Evolutionary conservation across 164 flowering plant genomes (phyloP).

Genomic region (Akebia trifoliata): DNA sequence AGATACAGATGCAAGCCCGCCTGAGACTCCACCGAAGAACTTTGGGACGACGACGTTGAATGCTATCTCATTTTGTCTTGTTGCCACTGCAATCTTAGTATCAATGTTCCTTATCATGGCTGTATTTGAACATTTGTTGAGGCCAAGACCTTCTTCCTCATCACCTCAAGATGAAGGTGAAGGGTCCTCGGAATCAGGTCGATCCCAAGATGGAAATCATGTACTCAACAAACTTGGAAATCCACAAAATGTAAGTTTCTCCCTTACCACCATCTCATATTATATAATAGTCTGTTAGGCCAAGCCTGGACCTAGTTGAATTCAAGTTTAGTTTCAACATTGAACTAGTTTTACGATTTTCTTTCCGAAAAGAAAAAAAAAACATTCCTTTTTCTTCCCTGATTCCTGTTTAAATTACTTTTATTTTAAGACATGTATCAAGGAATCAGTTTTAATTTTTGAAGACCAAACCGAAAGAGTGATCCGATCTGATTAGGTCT

Average conservation of each 20-base stretch:
- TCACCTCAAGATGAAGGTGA: constrained; percentile 21
- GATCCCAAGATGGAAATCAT: constrained; percentile 16
- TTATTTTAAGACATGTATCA: no score
- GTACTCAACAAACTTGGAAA: constrained; percentile 35
- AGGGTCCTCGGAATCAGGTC: constrained; percentile 28
- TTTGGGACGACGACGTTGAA: constrained; percentile 59
- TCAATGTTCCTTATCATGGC: constrained; percentile 93
- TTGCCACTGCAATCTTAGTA: constrained; percentile 82
- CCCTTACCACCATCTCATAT: background rate
- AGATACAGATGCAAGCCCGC: no score
- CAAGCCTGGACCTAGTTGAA: no score
- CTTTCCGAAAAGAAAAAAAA: no score
- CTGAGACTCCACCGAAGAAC: constrained; percentile 46
- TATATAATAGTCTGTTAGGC: no score
- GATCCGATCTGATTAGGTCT: no score
- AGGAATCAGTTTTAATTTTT: no score
- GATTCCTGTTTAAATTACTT: no score
- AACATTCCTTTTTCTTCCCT: no score
- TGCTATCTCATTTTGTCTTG: constrained; percentile 86
- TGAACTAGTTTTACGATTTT: no score
- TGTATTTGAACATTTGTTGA: constrained; percentile 71
- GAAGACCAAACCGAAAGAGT: no score
- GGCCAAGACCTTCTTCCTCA: constrained; percentile 42
- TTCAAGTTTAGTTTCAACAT: no score
- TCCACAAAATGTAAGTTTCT: constrained; percentile 36